A percentile compares a stretch with the other conserved stretches of the same genome.
phyloP scores from a whole-genome alignment of 1,284 basidiomycete species.

The Pisolithus thermaeus region DNA sequence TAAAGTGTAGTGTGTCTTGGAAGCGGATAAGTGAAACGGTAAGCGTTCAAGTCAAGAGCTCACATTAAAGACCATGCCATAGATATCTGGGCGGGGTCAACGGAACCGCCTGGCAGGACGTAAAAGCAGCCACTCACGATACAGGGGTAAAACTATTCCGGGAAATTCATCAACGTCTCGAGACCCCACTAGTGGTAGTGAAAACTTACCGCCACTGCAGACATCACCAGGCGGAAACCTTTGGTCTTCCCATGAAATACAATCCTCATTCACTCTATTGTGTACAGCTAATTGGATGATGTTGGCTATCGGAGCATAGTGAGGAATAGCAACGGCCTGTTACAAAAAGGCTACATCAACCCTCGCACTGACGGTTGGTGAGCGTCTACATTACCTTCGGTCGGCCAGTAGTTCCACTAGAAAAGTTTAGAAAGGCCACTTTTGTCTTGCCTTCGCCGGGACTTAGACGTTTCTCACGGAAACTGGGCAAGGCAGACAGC shows the following conservation, averaged over 20 bases:
- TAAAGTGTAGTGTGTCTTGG: constrained; percentile 35
- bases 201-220: constrained; percentile 30
- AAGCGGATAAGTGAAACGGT: not conserved
- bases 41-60: constrained; percentile 3
- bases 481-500: constrained; percentile 35
- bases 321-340: constrained; percentile 66
- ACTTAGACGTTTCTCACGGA: constrained; percentile 44
- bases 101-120: not conserved
- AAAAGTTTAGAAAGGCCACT: constrained; percentile 72
- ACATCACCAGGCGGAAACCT: constrained; percentile 39
- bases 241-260: constrained; percentile 13
- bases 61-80: constrained; percentile 43
- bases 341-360: not conserved
- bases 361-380: not conserved
- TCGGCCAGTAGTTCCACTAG: constrained; percentile 78
- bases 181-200: constrained; percentile 2
- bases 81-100: constrained; percentile 37
- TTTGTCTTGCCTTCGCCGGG: constrained; percentile 64
- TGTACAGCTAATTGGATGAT: constrained; percentile 56
- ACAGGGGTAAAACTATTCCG: constrained; percentile 28
- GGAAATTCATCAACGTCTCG: not conserved
- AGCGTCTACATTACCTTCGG: constrained; percentile 54
- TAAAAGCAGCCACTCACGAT: constrained; percentile 26
- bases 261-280: constrained; percentile 39
- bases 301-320: constrained; percentile 63